Percentiles rank a stretch among this genome's conserved stretches.
These are phyloP conservation scores for Xylariales sp. DNA, from an alignment of 2,329 filamentous ascomycete genomes.

Conservation along the genomic window DNA sequence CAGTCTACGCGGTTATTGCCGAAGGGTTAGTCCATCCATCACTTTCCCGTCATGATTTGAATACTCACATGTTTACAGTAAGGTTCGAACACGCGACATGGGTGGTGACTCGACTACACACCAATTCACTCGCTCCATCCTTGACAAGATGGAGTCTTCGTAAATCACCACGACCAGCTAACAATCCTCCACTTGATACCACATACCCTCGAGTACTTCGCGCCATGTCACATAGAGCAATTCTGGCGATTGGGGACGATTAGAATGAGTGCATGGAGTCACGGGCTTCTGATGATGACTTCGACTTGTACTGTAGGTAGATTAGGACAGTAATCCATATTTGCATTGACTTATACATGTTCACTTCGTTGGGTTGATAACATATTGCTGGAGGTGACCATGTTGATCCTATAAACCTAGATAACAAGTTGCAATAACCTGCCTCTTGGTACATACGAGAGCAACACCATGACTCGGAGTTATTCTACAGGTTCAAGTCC, in stretches of 20 bases:
- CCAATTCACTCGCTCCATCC: constrained; percentile 90
- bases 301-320: constrained; percentile 26
- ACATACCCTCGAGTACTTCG: constrained; percentile 15
- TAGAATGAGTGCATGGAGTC: constrained; percentile 26
- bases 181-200: constrained; percentile 18
- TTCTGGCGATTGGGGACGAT: constrained; percentile 18
- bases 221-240: constrained; percentile 22
- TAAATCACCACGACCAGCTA: constrained; percentile 34
- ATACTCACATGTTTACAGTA: constrained; percentile 46
- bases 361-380: not conserved
- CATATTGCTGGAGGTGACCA: too few species aligned
- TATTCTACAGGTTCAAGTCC: not conserved
- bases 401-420: too few species aligned
- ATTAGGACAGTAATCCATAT: constrained; percentile 20
- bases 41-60: too few species aligned
- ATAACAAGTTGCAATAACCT: not conserved
- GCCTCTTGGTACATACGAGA: not conserved
- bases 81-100: constrained; percentile 91
- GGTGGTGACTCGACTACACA: constrained; percentile 84
- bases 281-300: constrained; percentile 23
- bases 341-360: not conserved
- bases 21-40: constrained; percentile 92
- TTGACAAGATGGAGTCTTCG: constrained; percentile 87
- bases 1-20: constrained; percentile 71
- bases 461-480: not conserved